Evolutionary conservation across 495 filamentous ascomycete species (phyloP), one percentile per base, ranked within the genome.

Genomic region (Eremomyces bilateralis): DNA sequence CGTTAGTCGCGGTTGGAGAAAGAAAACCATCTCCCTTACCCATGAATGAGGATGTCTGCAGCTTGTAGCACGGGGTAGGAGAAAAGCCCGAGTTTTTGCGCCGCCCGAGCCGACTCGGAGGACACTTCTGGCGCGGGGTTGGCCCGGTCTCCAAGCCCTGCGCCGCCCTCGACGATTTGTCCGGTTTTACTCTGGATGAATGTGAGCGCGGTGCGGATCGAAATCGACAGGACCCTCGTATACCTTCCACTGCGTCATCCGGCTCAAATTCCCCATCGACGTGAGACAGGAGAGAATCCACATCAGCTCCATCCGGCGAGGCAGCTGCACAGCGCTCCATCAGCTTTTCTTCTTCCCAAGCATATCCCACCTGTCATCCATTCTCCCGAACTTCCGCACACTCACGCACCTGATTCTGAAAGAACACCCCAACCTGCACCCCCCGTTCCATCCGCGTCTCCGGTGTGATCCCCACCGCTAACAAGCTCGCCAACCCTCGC

Each of bases 241-340:
- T 36, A 82, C 80, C 69, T 95, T 97, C 84, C 84, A 95, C 57
- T 94, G 85, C 27, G 88, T 95, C 90, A 97, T 97, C 8, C 90
- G 65, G 2, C 70, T 73, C 20, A 97, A 60, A 52, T 90, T 83
- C 10, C 90, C 88, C 57, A 79, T 83, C 3, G 72, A 78, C 20
- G 90, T 80, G 24, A 75, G 73, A 36, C 82, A 91, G 45, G 80
- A 82, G 36, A 97, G 53, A 39, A 95, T 90, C 88, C 90, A 97
- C 70, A 88, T 85, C 41, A 97, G 59, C 53, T 94, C 82, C 3
- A n/a, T n/a, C n/a, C n/a, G n/a, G n/a, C n/a, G n/a, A n/a, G n/a
- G n/a, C n/a, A n/a, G n/a, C 31, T 15, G 21, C 33, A 13, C 28
- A 22, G 22, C 38, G 54, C 40, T 2, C 28, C 17, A 37, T 28